Evolutionary conservation across 2,329 filamentous ascomycete species (phyloP), one percentile per base, ranked within the genome.

Genomic region (Talaromyces islandicus): DNA sequence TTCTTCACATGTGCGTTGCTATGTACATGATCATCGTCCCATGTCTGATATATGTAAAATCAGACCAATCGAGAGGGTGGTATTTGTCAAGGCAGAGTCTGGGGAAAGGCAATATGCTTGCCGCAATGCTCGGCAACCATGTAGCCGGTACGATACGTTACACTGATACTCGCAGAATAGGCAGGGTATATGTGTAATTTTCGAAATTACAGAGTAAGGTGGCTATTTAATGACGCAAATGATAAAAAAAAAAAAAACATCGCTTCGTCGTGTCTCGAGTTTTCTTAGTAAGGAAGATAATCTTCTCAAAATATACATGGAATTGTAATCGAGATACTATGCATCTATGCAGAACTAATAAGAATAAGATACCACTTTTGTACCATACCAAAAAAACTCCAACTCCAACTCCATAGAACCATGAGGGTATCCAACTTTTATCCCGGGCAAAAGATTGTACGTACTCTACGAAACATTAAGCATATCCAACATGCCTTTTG

Each of bases 401-500:
- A 50, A 57, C 38, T 60, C 53, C 38, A 57, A 60, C 54, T 60
- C 59, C 59, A 30, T 24, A 52, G 7, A 38, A 54, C 51, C 56
- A 61, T 58, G 59, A 55, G 59, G 59, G 59, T 58, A 61, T 61
- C 59, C 59, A 61, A 55, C 48, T 54, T 57, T 51, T 51, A 48
- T 32, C 7, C 24, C 27, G 29, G 21, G 17, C 21, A 32, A 29
- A 38, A 50, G n/a, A 58, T 7, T 7, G 32, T 1, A 56, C 21
- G 32, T 1, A 12, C n/a, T 7, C n/a, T 51, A 60, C 35, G 59
- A 55, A 50, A 55, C 59, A 51, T 73, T 85, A 64, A 90, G 75
- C 78, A 90, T 88, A 67, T 93, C 90, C 64, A 97, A 77, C 92
- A 97, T 97, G 2, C 93, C 94, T 65, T 84, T 84, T 11, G 91